Base-by-base conservation (phyloP, 192 early-diverging fungal genomes). In the Funneliformis mosseae region DNA sequence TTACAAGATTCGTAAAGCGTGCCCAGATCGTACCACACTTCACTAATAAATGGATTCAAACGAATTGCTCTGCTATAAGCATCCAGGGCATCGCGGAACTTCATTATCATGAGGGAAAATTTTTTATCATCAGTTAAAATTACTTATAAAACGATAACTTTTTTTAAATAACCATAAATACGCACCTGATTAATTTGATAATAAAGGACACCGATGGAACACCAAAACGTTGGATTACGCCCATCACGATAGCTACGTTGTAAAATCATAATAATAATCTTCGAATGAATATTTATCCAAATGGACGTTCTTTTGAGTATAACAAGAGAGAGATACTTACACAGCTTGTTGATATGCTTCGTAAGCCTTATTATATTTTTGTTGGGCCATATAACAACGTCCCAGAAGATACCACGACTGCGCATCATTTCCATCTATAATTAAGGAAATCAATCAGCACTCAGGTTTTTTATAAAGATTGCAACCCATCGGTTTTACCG, bases 261-360 rank as follows among this genome's bases (percentile, higher is more conserved):
- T 38, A 41, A 43, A 10, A 66, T 11, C 4, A 28, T 28, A 66
- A 11, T n/a, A 33, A 28, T 28, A 14, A 14, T 11, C 12, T 27
- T 66, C 25, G 4, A 64, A 64, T 21, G 27, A 33, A 25, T 12
- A 10, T 59, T 18, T 59, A 64, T 28, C 12, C 12, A 27, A 64
- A 64, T 27, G 8, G n/a, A n/a, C n/a, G n/a, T n/a, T n/a, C n/a
- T n/a, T 64, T 27, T 23, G 10, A 28, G 23, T 28, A 5, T 33
- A 16, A 27, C 9, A 27, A 28, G 27, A 38, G 18, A 16, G 25
- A 67, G 9, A 33, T 71, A 72, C 78, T 79, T 72, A 79, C 7
- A 99, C 97, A 11, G 97, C 97, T 82, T 97, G 95, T 87, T 99
- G 97, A 84, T 98, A 99, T 0, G 95, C 94, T 77, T 97, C 95